Evolutionary conservation across 2,329 filamentous ascomycete species (phyloP).

Genomic region (Penicillium carneum): DNA sequence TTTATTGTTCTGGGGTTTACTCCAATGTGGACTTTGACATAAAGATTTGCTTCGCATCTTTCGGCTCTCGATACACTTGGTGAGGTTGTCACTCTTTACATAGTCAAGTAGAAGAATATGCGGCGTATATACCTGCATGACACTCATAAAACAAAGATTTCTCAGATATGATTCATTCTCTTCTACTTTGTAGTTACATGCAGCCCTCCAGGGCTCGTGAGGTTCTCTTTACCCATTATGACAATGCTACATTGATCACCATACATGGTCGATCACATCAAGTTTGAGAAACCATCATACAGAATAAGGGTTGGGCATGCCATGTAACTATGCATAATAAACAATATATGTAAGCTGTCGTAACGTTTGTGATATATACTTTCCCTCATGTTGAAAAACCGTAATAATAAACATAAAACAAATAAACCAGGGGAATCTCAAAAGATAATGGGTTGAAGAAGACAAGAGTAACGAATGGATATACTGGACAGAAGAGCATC

Average conservation of each 20-base stretch:
- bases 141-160: neutral
- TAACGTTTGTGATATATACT: conserved; percentile 31
- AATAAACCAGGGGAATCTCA: conserved; percentile 34
- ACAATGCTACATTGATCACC: neutral
- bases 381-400: conserved; percentile 31
- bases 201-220: no score
- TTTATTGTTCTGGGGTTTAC: neutral
- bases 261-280: no score
- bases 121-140: neutral
- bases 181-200: neutral
- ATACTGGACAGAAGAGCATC: conserved; percentile 32
- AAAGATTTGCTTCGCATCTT: neutral
- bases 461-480: conserved; percentile 31
- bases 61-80: neutral
- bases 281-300: neutral
- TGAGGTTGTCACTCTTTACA: neutral
- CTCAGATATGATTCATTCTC: neutral
- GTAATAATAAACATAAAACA: conserved; percentile 27
- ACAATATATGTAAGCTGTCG: conserved; percentile 6
- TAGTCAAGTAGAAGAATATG: neutral
- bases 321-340: conserved; percentile 6
- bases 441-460: conserved; percentile 20
- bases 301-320: neutral
- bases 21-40: neutral
- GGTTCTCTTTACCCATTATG: neutral